Evolutionary conservation across 2,329 filamentous ascomycete genomes (phyloP), one percentile per base, ranked within the genome.

Genomic region (Aciculosporium take): DNA sequence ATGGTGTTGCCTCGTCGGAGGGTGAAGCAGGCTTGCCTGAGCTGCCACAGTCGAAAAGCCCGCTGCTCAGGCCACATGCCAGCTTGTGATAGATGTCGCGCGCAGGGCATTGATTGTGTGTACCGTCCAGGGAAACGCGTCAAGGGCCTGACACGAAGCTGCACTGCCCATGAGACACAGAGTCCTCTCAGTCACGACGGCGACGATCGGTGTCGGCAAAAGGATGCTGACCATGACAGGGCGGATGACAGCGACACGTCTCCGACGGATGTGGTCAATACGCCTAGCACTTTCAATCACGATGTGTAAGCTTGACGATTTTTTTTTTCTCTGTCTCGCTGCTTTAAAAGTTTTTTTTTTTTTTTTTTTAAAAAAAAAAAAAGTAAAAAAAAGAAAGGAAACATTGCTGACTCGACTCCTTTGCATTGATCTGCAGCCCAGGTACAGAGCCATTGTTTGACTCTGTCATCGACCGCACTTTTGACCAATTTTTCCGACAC

Each of bases 11-110:
- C 72, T 6, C 60, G 71, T 31, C 66, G 72, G 29, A 69, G 72
- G 18, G 72, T 74, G 33, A 65, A 71, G 34, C 65, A 73, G 53
- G 72, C 72, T 23, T 76, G 72, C 49, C 63, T 69, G 50, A 72
- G 66, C 51, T 76, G 72, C 53, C 72, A 76, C 47, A 67, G 69
- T 27, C 64, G 72, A 49, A 76, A 76, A 52, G 72, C 72, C 24
- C 62, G 71, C 37, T 76, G 72, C 57, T 74, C 68, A 40, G 72
- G 72, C n/a, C 67, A 73, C 47, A 61, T 68, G 38, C 72, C 72
- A 3, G 64, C 67, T 40, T 76, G 72, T 49, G 69, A 74, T 39
- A 62, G 61, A 17, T 64, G 61, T 30, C 67, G 67, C 18, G 57
- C 62, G 4, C 71, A 74, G 40, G 69, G 68, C 7, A 67, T 74